Base-by-base conservation (phyloP, 176 grass and related monocot genomes). In the Triticum monococcum region DNA sequence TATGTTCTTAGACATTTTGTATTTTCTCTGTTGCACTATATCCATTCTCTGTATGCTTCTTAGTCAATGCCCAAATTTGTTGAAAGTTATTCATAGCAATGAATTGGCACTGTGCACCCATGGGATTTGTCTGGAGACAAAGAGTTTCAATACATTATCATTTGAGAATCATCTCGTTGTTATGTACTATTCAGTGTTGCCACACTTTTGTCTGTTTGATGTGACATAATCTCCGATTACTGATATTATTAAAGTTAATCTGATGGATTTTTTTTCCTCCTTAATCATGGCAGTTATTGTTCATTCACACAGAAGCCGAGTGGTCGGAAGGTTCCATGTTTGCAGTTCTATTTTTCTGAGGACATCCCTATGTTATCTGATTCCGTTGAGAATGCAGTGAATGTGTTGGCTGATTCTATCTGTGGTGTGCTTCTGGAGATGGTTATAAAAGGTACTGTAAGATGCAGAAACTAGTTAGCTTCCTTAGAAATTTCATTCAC, bases 391-490 rank as follows among this genome's bases (percentile, higher is more conserved):
- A 79, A 86, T 84, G 84, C 89, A 65, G 86, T 95, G 16, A 92
- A 90, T 86, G 63, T 93, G 37, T 75, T 98, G 78, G 88, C 93
- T 12, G 89, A 94, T 73, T 87, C 85, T 77, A 78, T 98, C 37
- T 95, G 81, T 57, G 85, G 81, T 63, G 92, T 95, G 68, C 85
- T 98, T 75, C 87, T 98, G 75, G 88, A 94, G 72, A 98, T 79
- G 89, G 92, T 98, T 79, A 79, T 98, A 75, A 95, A 98, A 95
- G 96, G 96, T 98, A 88, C 23, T 50, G 10, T 80, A 70, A 71
- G 50, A 57, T 84, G 40, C 59, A 66, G 6, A 36, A 40, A 80
- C 46, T 87, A 41, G 35, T 5, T 25, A 46, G 69, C 33, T 54
- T 61, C 10, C 31, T 54, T 52, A 23, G 32, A 62, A 78, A 24